phyloP scores from a whole-genome alignment of 345 rosid genomes.

The Litchi chinensis region DNA sequence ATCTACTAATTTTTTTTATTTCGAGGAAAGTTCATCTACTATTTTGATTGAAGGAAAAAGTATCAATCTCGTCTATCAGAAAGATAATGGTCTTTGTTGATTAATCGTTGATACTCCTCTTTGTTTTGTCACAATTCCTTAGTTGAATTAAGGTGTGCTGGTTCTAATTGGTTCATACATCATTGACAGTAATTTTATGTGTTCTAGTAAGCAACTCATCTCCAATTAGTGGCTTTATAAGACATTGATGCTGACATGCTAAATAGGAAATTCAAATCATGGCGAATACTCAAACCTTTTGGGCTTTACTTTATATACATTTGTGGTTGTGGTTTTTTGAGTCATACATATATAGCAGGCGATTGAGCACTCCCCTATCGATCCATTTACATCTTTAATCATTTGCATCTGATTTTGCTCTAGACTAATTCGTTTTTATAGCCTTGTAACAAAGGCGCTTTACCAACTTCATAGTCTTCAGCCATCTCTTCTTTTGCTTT shows the following conservation, averaged over 20 bases:
- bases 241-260: neutral
- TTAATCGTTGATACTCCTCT: too few species aligned
- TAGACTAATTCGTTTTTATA: slow-evolving; percentile 44
- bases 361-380: neutral
- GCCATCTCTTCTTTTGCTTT: slow-evolving; percentile 64
- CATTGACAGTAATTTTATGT: too few species aligned
- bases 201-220: too few species aligned
- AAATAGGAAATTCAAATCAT: neutral
- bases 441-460: slow-evolving; percentile 62
- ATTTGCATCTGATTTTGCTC: slow-evolving; percentile 1
- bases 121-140: too few species aligned
- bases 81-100: too few species aligned
- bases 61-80: too few species aligned
- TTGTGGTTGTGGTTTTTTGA: neutral
- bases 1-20: too few species aligned
- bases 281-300: neutral
- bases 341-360: neutral
- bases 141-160: too few species aligned
- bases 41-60: too few species aligned
- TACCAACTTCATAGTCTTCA: slow-evolving; percentile 39
- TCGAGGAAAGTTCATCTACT: too few species aligned
- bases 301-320: neutral
- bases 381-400: neutral
- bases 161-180: too few species aligned
- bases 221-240: too few species aligned